Base-by-base conservation (phyloP, 148 eudicot species). In the Nepenthes mirabilis region DNA sequence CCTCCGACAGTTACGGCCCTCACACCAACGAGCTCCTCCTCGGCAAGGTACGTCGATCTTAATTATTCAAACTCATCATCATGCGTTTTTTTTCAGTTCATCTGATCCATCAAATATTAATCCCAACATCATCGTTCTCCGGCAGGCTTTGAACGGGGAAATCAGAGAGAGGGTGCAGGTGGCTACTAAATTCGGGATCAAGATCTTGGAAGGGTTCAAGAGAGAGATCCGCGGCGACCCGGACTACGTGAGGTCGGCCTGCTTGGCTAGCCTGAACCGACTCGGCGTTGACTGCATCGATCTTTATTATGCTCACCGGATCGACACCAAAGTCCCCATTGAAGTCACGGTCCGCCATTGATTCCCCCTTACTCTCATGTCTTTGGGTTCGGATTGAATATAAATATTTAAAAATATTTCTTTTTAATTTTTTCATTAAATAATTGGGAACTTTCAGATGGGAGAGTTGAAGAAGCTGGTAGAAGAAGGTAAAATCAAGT, bases 401-500 rank as follows among this genome's bases (percentile, higher is more conserved):
- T 23, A 23, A 23, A 23, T 23, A 23, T 23, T 23, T 23, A 0
- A 23, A 23, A 23, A 23, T 23, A 23, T 23, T 23, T 23, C 23
- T 23, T 23, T 23, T 23, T 23, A 23, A 23, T 0, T 23, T 23
- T 23, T 23, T 23, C 23, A 23, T 23, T 23, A 23, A 23, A 23
- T 23, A 23, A 23, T 23, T 23, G 23, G 0, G 23, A 23, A 23
- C 23, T 23, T 23, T 23, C 36, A 57, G 59, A 57, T 57, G 59
- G 37, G 59, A n/a, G 59, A 57, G 43, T 4, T 57, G 37, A 57
- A 57, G 59, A 57, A 57, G 43, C 59, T 57, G 1, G 59, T 57
- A 5, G 59, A 57, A 36, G 59, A 57, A 57, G 43, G 43, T 9
- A 57, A 57, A 34, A 57, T 57, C 59, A 57, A 57, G 59, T 57